phyloP scores from a whole-genome alignment of 31 red algal genomes.

The Asparagopsis taxiformis region DNA sequence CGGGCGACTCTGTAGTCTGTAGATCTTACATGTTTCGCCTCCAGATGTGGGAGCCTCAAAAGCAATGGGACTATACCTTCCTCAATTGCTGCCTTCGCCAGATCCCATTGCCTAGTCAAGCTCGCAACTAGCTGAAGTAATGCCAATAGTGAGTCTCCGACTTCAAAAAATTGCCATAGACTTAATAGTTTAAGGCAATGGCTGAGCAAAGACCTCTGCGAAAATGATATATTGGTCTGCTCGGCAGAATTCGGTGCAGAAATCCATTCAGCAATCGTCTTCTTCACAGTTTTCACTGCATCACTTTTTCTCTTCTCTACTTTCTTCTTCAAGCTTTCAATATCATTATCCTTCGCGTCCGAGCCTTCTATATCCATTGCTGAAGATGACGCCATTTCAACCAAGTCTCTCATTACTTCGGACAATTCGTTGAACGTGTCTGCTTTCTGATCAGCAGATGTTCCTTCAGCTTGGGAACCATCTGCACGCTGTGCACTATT shows the following conservation, averaged over 20 bases:
- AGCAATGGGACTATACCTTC: constrained; percentile 7
- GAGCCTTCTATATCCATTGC: constrained; percentile 12
- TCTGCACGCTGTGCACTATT: not conserved
- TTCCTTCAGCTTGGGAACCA: not conserved
- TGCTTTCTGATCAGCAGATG: not conserved
- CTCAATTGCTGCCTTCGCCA: constrained; percentile 30
- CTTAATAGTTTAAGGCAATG: constrained; percentile 16
- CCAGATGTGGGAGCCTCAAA: constrained; percentile 29
- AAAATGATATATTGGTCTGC: no score
- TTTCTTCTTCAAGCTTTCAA: not conserved
- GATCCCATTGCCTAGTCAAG: constrained; percentile 33
- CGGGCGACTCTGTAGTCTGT: constrained; percentile 24
- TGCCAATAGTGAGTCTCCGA: constrained; percentile 33
- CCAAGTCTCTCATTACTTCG: constrained; percentile 1
- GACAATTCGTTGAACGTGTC: not conserved
- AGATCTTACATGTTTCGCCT: not conserved
- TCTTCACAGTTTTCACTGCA: constrained; percentile 1
- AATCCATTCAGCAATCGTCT: constrained; percentile 14
- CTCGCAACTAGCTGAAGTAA: constrained; percentile 22
- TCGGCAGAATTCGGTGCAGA: no score
- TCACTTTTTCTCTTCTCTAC: constrained; percentile 9
- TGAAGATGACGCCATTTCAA: constrained; percentile 14
- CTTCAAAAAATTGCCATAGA: constrained; percentile 25
- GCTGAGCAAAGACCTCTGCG: constrained; percentile 12
- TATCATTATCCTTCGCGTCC: constrained; percentile 1